Conservation (phyloP, 106 monocot species). For the Chionographis japonica region DNA sequence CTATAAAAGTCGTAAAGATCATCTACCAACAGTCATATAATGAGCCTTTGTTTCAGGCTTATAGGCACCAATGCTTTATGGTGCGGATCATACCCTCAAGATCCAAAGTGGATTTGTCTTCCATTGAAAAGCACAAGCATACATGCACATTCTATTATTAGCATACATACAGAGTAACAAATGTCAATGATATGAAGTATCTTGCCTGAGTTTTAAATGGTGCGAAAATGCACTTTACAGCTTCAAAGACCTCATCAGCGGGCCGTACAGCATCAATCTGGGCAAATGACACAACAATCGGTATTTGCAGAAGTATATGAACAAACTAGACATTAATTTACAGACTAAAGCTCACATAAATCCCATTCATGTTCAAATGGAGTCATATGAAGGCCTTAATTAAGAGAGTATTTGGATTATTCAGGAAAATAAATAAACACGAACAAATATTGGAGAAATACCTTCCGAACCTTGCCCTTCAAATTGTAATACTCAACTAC, state of each 20-base stretch:
- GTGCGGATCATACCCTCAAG: too few relatives aligned
- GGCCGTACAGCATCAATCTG: conserved; percentile 62
- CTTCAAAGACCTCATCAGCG: conserved; percentile 45
- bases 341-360: neutral
- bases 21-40: too few relatives aligned
- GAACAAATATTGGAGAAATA: conserved; percentile 11
- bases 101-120: neutral
- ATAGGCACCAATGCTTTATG: too few relatives aligned
- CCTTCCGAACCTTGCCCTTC: conserved; percentile 78
- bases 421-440: neutral
- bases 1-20: too few relatives aligned
- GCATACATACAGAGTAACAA: neutral
- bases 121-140: neutral
- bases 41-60: too few relatives aligned
- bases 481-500: conserved; percentile 62
- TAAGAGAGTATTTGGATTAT: neutral
- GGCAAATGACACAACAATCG: neutral
- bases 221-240: conserved; percentile 45
- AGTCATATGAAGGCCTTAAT: neutral
- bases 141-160: neutral
- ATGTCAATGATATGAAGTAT: neutral
- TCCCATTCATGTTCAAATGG: neutral
- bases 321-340: neutral
- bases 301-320: conserved; percentile 2
- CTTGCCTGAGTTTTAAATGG: conserved; percentile 33